phyloP scores from a whole-genome alignment of 768 basidiomycete genomes.

The Mycena polygramma region DNA sequence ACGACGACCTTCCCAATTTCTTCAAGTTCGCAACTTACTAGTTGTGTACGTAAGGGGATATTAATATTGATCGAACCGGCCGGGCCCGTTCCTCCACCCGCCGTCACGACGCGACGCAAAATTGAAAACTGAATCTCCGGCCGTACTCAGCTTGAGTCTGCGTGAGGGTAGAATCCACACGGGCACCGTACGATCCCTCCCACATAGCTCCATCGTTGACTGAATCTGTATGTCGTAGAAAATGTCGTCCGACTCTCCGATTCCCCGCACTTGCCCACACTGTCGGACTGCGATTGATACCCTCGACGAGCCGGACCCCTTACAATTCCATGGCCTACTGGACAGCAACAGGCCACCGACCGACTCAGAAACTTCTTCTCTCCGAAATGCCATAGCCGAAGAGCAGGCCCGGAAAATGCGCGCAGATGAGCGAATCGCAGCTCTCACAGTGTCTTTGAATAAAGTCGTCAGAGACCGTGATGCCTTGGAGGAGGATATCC shows the following conservation, averaged over 20 bases:
- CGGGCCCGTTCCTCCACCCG: no score
- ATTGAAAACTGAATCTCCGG: no score
- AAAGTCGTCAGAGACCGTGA: neutral
- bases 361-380: constrained; percentile 4
- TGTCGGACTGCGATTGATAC: neutral
- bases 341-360: constrained; percentile 17
- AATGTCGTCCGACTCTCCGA: neutral
- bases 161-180: no score
- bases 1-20: no score
- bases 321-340: constrained; percentile 3
- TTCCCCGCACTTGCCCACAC: constrained; percentile 3
- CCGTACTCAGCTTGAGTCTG: no score
- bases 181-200: neutral
- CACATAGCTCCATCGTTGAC: neutral
- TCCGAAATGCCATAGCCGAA: neutral
- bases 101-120: no score
- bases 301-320: neutral
- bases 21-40: no score
- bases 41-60: no score
- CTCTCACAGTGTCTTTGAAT: neutral
- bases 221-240: neutral
- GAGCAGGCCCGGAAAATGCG: neutral
- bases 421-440: constrained; percentile 14
- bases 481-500: constrained; percentile 4
- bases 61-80: no score